These are phyloP conservation scores for Fusarium secorum DNA, from an alignment of 2,329 filamentous ascomycete genomes.

Conservation along the genomic window DNA sequence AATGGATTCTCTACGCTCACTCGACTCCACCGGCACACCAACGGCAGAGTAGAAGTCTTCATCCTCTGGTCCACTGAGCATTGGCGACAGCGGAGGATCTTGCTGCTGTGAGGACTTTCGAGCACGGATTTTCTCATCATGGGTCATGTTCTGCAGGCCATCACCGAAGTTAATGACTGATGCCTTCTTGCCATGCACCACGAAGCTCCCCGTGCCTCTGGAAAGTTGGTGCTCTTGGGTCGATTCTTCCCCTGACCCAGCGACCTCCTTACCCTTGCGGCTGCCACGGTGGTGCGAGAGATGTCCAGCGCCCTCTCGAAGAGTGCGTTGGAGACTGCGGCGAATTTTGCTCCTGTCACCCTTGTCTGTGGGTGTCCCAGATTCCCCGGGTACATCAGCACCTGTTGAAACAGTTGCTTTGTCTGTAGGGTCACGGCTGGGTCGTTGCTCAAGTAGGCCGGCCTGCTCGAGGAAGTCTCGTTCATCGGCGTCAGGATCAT, in stretches of 20 bases:
- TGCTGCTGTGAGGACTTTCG: constrained; percentile 61
- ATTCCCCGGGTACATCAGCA: constrained; percentile 44
- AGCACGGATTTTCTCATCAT: constrained; percentile 75
- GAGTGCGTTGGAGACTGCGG: constrained; percentile 86
- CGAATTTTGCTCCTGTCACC: constrained; percentile 74
- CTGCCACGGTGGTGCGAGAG: constrained; percentile 74
- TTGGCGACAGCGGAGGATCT: constrained; percentile 49
- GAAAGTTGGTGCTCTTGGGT: constrained; percentile 72
- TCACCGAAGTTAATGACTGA: constrained; percentile 95
- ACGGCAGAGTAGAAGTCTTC: constrained; percentile 64
- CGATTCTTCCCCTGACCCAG: constrained; percentile 48
- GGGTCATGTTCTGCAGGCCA: constrained; percentile 82
- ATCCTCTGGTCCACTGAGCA: constrained; percentile 47
- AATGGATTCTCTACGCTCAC: constrained; percentile 65
- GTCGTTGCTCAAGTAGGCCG: constrained; percentile 63
- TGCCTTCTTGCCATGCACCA: constrained; percentile 96
- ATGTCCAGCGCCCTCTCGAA: constrained; percentile 79
- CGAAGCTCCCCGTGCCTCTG: constrained; percentile 87
- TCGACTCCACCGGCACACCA: constrained; percentile 53
- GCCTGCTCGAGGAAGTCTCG: constrained; percentile 72
- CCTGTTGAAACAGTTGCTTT: constrained; percentile 48
- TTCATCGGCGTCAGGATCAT: constrained; percentile 71
- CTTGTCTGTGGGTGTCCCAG: constrained; percentile 51
- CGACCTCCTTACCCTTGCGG: constrained; percentile 74
- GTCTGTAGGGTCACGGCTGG: constrained; percentile 44